Conservation (phyloP, 352 stramenopile species). For the Phytophthora ramorum region DNA sequence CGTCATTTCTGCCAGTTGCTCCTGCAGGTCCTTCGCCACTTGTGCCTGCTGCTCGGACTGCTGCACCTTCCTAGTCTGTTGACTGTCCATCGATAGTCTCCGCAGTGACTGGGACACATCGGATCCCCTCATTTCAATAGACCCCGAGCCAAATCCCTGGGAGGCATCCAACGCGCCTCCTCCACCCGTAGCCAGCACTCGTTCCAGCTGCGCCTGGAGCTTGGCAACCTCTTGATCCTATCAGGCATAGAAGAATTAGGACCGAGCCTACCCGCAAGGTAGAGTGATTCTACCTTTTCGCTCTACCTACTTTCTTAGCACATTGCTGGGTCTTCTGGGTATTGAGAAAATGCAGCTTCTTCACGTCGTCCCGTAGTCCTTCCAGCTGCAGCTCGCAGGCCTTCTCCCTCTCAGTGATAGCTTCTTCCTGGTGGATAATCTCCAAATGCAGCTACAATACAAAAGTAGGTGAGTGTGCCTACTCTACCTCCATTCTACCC, state of each 20-base stretch:
- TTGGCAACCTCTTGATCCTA: conserved; percentile 71
- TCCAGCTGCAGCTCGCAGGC: conserved; percentile 70
- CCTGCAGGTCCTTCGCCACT: conserved; percentile 52
- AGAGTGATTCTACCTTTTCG: conserved; percentile 10
- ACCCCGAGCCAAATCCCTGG: conserved; percentile 17
- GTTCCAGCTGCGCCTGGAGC: conserved; percentile 72
- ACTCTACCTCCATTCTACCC: neutral
- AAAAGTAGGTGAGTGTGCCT: neutral
- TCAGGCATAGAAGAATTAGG: neutral
- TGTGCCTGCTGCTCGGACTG: conserved; percentile 32
- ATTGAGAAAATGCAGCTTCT: conserved; percentile 77
- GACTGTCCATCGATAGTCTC: conserved; percentile 33
- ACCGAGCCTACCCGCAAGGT: neutral
- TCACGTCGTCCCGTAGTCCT: conserved; percentile 71
- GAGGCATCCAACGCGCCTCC: conserved; percentile 16
- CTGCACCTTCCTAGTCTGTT: conserved; percentile 24
- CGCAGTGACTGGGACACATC: conserved; percentile 26
- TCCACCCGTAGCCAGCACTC: conserved; percentile 46
- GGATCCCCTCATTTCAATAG: conserved; percentile 42
- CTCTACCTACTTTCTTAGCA: conserved; percentile 55
- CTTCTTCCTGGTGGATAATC: conserved; percentile 85
- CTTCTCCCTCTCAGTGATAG: conserved; percentile 69
- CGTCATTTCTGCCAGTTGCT: conserved; percentile 53
- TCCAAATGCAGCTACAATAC: conserved; percentile 67
- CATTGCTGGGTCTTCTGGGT: conserved; percentile 60